These are phyloP conservation scores for Gracilaria domingensis DNA, from an alignment of 23 red algal species.

Conservation along the genomic window DNA sequence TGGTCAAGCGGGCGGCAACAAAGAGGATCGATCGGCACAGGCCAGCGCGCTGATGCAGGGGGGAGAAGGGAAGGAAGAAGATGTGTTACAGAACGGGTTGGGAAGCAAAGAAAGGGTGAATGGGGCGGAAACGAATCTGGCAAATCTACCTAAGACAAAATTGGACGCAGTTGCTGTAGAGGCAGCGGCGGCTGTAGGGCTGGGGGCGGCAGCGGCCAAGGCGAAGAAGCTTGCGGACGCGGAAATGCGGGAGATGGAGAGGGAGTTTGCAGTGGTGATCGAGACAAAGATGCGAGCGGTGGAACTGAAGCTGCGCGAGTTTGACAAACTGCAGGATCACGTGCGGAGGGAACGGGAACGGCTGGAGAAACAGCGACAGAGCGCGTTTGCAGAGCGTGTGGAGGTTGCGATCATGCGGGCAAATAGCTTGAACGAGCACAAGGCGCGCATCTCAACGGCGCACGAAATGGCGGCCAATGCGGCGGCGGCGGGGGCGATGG, in stretches of 20 bases:
- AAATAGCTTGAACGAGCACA: constrained; percentile 21
- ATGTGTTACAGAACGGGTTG: background rate
- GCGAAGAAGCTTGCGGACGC: constrained; percentile 73
- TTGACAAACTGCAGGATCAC: constrained; percentile 75
- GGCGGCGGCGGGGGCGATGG: constrained; percentile 50
- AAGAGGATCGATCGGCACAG: constrained; percentile 18
- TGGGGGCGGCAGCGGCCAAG: constrained; percentile 84
- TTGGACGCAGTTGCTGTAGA: constrained; percentile 68
- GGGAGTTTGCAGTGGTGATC: constrained; percentile 73
- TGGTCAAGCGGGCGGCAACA: constrained; percentile 3
- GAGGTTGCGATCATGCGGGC: constrained; percentile 36
- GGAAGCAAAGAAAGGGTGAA: background rate
- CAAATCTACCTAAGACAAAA: constrained; percentile 32
- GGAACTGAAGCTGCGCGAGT: constrained; percentile 84
- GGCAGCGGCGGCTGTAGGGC: constrained; percentile 65
- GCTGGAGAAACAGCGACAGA: constrained; percentile 73
- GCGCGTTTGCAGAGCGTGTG: constrained; percentile 77
- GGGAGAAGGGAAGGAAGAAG: background rate
- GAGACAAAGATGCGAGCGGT: constrained; percentile 75
- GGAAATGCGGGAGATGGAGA: constrained; percentile 80
- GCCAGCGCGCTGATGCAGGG: constrained; percentile 58
- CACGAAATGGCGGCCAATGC: constrained; percentile 20
- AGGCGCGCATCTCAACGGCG: constrained; percentile 16
- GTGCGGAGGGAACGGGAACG: constrained; percentile 80
- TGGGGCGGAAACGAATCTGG: constrained; percentile 15